Percentiles rank a stretch among this genome's conserved stretches.
These are phyloP conservation scores for Annulohypoxylon truncatum DNA, from an alignment of 2,329 filamentous ascomycete species.

Conservation along the genomic window DNA sequence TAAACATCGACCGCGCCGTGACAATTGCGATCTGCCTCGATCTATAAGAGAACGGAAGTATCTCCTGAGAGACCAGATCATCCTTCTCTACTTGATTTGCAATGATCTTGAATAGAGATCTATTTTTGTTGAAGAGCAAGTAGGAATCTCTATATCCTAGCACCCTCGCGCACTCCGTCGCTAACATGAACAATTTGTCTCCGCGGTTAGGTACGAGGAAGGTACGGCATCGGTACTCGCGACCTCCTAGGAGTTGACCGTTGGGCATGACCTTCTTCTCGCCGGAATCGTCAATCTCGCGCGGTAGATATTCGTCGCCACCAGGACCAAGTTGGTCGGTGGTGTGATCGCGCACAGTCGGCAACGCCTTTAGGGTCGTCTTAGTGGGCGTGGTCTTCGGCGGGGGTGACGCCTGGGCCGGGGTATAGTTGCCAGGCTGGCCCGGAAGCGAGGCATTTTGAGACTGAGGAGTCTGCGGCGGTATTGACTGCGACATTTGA, in stretches of 20 bases:
- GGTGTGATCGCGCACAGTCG: conserved; percentile 95
- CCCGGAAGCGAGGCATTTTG: conserved; percentile 59
- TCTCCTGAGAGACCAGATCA: conserved; percentile 93
- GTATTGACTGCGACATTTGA: conserved; percentile 52
- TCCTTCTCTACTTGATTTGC: conserved; percentile 96
- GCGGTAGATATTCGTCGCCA: conserved; percentile 93
- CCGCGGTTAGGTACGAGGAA: conserved; percentile 92
- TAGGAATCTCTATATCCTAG: conserved; percentile 98
- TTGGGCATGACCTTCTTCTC: conserved; percentile 92
- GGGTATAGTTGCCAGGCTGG: conserved; percentile 54
- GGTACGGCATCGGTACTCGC: conserved; percentile 92
- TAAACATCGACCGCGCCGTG: conserved; percentile 97
- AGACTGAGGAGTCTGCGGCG: conserved; percentile 67
- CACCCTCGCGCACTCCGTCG: conserved; percentile 94
- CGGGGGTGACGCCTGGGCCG: conserved; percentile 69
- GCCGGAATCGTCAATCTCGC: conserved; percentile 91
- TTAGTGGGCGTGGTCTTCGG: conserved; percentile 86
- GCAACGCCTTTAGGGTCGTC: conserved; percentile 89
- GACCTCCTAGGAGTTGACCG: conserved; percentile 82
- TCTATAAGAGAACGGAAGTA: conserved; percentile 95
- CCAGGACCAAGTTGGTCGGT: conserved; percentile 92
- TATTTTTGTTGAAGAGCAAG: conserved; percentile 97
- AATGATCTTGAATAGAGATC: conserved; percentile 97
- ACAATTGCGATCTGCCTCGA: conserved; percentile 99
- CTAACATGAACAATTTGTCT: conserved; percentile 97